Percentiles rank a stretch among this genome's conserved stretches.
Conservation (phyloP, 2,329 filamentous ascomycete species). For the Ceratocystiopsis sp. region DNA sequence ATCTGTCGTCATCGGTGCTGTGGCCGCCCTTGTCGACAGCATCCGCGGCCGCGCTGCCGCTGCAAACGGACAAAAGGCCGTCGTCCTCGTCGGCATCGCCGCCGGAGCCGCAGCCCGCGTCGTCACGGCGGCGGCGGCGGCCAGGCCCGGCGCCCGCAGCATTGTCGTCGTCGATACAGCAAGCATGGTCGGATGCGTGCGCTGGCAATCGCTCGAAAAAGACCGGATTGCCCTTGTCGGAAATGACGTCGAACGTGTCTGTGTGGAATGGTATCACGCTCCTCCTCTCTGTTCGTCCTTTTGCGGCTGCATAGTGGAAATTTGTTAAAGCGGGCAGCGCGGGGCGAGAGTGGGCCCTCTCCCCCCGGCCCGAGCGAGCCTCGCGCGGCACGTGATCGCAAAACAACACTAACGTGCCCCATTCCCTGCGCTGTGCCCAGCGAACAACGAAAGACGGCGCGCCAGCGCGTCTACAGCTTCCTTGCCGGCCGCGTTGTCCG, state of each 20-base stretch:
- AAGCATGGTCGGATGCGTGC: background rate
- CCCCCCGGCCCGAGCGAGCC: no score
- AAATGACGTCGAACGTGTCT: background rate
- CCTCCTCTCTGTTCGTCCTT: no score
- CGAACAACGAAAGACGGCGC: background rate
- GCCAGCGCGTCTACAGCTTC: background rate
- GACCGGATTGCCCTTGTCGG: background rate
- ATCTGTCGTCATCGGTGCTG: background rate
- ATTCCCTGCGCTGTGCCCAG: no score
- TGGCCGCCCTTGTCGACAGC: background rate
- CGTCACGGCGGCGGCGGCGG: no score
- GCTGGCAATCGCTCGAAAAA: background rate
- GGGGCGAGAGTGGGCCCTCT: no score
- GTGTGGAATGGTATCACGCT: no score
- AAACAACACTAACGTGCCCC: no score
- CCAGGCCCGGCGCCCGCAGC: no score
- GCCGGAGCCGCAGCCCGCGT: background rate
- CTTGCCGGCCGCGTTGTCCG: no score
- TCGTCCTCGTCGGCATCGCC: background rate
- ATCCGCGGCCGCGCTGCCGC: background rate
- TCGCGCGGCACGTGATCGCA: background rate
- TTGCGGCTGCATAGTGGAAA: background rate
- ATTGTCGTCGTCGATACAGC: no score
- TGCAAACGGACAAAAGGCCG: background rate
- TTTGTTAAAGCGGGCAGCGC: background rate